These are phyloP conservation scores for Cryptosporidium parvum DNA, from an alignment of 169 alveolate genomes.

Conservation along the genomic window DNA sequence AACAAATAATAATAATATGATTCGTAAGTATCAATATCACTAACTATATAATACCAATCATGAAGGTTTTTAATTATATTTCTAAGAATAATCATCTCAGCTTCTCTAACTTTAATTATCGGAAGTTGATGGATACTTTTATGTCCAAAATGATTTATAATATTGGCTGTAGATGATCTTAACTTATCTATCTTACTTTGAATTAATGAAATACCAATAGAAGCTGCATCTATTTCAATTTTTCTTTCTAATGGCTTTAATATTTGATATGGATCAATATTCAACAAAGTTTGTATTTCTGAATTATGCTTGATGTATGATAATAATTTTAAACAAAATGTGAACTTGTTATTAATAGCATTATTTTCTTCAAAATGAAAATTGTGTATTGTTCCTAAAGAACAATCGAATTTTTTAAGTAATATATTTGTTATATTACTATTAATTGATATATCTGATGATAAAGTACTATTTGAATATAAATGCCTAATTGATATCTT, in stretches of 20 bases:
- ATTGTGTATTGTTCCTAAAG: slow-evolving; percentile 19
- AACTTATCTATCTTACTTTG: slow-evolving; percentile 57
- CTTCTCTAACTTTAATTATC: slow-evolving; percentile 71
- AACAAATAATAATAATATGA: slow-evolving; percentile 59
- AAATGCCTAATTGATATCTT: slow-evolving; percentile 3
- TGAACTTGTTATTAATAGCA: slow-evolving; percentile 29
- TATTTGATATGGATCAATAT: slow-evolving; percentile 34
- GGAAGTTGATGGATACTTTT: slow-evolving; percentile 54
- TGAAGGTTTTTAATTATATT: slow-evolving; percentile 53
- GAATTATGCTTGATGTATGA: slow-evolving; percentile 28
- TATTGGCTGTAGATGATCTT: slow-evolving; percentile 51
- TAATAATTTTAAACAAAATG: slow-evolving; percentile 46
- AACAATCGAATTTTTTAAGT: slow-evolving; percentile 39
- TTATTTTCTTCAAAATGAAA: slow-evolving; percentile 40
- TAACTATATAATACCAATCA: slow-evolving; percentile 73
- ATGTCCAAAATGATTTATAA: slow-evolving; percentile 59
- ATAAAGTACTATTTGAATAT: slow-evolving; percentile 15
- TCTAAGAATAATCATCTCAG: slow-evolving; percentile 65
- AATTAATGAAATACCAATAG: slow-evolving; percentile 67
- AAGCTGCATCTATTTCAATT: slow-evolving; percentile 66
- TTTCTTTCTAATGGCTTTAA: slow-evolving; percentile 46
- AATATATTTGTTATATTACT: slow-evolving; percentile 1
- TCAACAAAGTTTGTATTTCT: slow-evolving; percentile 16
- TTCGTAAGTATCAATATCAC: slow-evolving; percentile 65
- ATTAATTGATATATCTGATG: slow-evolving; percentile 24